Evolutionary conservation across 177 flowering plant genomes (phyloP).

Genomic region (Tripterygium wilfordii): DNA sequence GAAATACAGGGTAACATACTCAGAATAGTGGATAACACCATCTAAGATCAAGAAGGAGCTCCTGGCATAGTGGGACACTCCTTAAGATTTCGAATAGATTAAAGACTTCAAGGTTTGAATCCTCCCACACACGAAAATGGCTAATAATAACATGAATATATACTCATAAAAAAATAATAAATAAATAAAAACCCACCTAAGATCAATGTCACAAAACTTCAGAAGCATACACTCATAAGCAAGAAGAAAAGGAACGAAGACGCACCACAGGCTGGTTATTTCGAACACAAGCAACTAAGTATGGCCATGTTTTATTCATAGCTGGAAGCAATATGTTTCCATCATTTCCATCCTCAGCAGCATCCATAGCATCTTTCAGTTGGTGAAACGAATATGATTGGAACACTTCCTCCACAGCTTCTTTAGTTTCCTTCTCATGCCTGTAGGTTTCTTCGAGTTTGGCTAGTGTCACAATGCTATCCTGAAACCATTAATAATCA

Average conservation of each 20-base stretch:
- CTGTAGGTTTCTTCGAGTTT: conserved; percentile 79
- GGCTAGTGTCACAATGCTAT: conserved; percentile 55
- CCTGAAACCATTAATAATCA: conserved; percentile 25
- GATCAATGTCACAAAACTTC: neutral
- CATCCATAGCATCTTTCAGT: conserved; percentile 61
- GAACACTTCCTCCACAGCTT: conserved; percentile 38
- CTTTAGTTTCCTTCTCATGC: conserved; percentile 56
- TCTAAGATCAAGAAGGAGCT: too few relatives aligned
- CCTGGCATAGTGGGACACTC: too few relatives aligned
- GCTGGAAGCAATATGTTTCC: conserved; percentile 97
- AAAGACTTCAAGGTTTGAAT: too few relatives aligned
- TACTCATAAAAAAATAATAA: too few relatives aligned
- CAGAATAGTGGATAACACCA: too few relatives aligned
- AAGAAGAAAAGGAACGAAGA: neutral
- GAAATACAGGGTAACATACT: too few relatives aligned
- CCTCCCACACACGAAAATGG: too few relatives aligned
- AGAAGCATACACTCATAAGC: neutral
- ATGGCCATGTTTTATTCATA: conserved; percentile 92
- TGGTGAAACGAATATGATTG: conserved; percentile 40
- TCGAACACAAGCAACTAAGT: conserved; percentile 59
- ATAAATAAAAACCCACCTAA: too few relatives aligned
- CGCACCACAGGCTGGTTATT: conserved; percentile 65
- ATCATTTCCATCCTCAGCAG: conserved; percentile 54
- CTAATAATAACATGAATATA: too few relatives aligned
- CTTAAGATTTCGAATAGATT: too few relatives aligned